These are phyloP conservation scores for Omphalotus olearius DNA, from an alignment of 1,284 basidiomycete genomes.

Conservation along the genomic window DNA sequence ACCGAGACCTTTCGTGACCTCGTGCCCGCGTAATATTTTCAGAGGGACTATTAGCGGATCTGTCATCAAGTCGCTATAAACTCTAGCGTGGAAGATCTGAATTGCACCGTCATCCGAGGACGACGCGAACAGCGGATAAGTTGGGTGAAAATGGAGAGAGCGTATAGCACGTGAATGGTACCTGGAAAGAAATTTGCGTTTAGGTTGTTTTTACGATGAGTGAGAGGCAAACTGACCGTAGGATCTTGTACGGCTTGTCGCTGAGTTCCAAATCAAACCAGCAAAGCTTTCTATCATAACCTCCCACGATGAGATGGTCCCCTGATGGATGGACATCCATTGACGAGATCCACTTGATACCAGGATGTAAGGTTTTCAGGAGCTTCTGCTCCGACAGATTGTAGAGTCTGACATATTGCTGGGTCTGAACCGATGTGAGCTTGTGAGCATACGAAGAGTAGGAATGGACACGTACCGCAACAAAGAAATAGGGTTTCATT, in stretches of 20 bases:
- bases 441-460: neutral
- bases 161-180: conserved; percentile 95
- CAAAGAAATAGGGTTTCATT: conserved; percentile 92
- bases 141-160: conserved; percentile 89
- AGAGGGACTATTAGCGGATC: conserved; percentile 96
- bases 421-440: conserved; percentile 54
- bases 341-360: conserved; percentile 95
- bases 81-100: conserved; percentile 94
- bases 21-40: conserved; percentile 92
- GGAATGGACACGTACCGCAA: conserved; percentile 71
- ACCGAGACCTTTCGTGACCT: conserved; percentile 81
- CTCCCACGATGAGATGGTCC: conserved; percentile 95
- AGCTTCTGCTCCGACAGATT: conserved; percentile 93
- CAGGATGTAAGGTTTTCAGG: conserved; percentile 88
- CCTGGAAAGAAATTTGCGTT: conserved; percentile 40
- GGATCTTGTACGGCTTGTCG: conserved; percentile 93
- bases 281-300: conserved; percentile 95
- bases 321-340: conserved; percentile 96
- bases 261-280: conserved; percentile 99
- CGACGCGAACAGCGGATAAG: conserved; percentile 92
- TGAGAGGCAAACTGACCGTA: conserved; percentile 53
- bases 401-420: conserved; percentile 95
- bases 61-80: conserved; percentile 92
- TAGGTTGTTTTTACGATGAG: conserved; percentile 3
- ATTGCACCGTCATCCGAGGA: conserved; percentile 96